Evolutionary conservation across 306 rosid genomes (phyloP).

Genomic region (Dalbergia cochinchinensis): DNA sequence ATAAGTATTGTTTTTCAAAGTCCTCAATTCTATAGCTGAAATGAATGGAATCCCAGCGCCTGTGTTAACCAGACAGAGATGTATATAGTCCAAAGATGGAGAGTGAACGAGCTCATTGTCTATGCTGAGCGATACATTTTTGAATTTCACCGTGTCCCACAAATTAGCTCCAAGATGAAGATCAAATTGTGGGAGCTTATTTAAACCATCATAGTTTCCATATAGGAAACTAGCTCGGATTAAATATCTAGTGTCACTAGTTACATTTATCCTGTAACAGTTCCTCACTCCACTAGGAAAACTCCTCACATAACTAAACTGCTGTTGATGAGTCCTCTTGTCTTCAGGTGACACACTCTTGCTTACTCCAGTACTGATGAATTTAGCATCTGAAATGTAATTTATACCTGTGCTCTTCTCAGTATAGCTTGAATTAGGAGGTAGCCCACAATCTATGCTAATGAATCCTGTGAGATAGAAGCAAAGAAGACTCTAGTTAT

Average conservation of each 20-base stretch:
- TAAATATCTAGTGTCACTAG: conserved; percentile 41
- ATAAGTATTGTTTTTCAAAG: conserved; percentile 38
- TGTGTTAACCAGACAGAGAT: conserved; percentile 48
- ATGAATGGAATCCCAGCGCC: conserved; percentile 53
- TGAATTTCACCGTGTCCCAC: conserved; percentile 48
- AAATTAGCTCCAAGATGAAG: conserved; percentile 52
- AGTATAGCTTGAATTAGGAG: background rate
- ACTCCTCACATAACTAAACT: conserved; percentile 43
- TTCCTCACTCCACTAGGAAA: conserved; percentile 59
- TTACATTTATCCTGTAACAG: conserved; percentile 57
- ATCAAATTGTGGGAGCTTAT: conserved; percentile 49
- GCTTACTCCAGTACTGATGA: conserved; percentile 49
- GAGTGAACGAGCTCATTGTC: conserved; percentile 45
- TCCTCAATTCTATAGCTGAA: conserved; percentile 58
- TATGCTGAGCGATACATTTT: background rate
- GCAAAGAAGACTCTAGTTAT: no score
- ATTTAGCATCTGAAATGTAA: conserved; percentile 58
- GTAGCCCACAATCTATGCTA: conserved; percentile 45
- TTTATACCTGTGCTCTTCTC: conserved; percentile 29
- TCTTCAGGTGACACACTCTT: background rate
- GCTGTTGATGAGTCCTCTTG: background rate
- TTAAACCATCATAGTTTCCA: conserved; percentile 56
- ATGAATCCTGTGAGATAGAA: conserved; percentile 49
- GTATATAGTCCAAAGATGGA: conserved; percentile 41
- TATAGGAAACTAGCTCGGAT: conserved; percentile 46